phyloP scores from a whole-genome alignment of 139 green algal species.

The Tetradesmus lagerheimii region DNA sequence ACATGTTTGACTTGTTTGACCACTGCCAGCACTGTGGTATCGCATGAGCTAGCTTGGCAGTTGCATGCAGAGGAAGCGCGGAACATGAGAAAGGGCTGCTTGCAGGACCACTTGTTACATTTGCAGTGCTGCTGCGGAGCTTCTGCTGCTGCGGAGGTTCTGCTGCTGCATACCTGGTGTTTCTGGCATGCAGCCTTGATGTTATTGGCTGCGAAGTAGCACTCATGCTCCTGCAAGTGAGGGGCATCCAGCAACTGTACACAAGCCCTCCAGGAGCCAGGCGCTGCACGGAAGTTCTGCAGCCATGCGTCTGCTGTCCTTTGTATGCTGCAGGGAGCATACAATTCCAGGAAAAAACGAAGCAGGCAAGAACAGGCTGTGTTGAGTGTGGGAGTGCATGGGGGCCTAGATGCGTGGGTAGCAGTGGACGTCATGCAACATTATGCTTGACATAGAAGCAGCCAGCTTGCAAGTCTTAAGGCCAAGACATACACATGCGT shows the following conservation, averaged over 20 bases:
- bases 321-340: conserved; percentile 28
- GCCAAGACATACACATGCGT: no score
- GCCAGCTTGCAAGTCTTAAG: no score
- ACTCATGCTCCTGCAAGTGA: conserved; percentile 16
- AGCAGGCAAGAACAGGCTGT: no score
- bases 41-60: not conserved
- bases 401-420: no score
- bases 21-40: not conserved
- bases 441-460: no score
- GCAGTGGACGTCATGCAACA: not conserved
- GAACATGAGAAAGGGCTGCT: not conserved
- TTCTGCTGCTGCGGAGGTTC: not conserved
- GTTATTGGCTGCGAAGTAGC: conserved; percentile 42
- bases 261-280: conserved; percentile 21
- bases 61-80: not conserved
- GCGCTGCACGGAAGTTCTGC: not conserved
- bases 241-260: conserved; percentile 10
- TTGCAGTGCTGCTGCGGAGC: not conserved
- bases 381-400: no score
- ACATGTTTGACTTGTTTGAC: no score
- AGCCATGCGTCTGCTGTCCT: conserved; percentile 34
- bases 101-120: not conserved
- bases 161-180: conserved; percentile 23
- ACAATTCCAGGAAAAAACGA: not conserved
- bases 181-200: conserved; percentile 32